Evolutionary conservation across 169 alveolate species (phyloP), one percentile per base, ranked within the genome.

Genomic region (Cryptosporidium canis): DNA sequence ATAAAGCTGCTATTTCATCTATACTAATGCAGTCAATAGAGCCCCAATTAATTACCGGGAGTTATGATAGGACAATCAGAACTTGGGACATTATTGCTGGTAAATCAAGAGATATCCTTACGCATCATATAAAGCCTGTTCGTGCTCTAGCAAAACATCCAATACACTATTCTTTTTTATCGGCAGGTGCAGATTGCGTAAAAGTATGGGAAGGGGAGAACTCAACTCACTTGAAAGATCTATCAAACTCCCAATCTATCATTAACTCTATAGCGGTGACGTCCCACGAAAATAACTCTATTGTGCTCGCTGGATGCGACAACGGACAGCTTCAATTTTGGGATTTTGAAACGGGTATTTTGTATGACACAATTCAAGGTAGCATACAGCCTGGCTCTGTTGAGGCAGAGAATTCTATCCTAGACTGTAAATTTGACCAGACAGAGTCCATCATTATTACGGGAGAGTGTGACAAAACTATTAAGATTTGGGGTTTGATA

Each of bases 81-180:
- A 90, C 97, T 64, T 98, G 99, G 99, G 99, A 98, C 90, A 91
- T 98, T 51, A 93, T 97, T 45, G 95, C 98, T 58, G 99, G 99
- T 4, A 95, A 95, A 91, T 90, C 97, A 65, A 85, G 96, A 43
- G 96, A 96, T 33, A 96, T 98, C 44, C 92, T 98, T 66, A 98
- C 99, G 24, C 96, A 97, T 85, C 99, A 98, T 94, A 98, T 97
- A 85, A 98, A 98, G 92, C 95, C 98, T 92, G 94, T 98, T 8
- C 93, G 99, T 63, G 96, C 99, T 12, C 33, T 98, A 90, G 96
- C 97, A 3, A 90, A 97, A 44, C 99, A 98, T 90, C 99, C 98
- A 41, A 91, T 91, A 45, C 99, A 98, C 90, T 98, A 98, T 94
- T 94, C 99, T 56, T 98, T 98, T 91, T 96, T 97, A n/a, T 92